A percentile compares a stretch with the other conserved stretches of the same genome.
phyloP scores from a whole-genome alignment of 371 early-diverging fungal genomes.

The Mortierella sp. region DNA sequence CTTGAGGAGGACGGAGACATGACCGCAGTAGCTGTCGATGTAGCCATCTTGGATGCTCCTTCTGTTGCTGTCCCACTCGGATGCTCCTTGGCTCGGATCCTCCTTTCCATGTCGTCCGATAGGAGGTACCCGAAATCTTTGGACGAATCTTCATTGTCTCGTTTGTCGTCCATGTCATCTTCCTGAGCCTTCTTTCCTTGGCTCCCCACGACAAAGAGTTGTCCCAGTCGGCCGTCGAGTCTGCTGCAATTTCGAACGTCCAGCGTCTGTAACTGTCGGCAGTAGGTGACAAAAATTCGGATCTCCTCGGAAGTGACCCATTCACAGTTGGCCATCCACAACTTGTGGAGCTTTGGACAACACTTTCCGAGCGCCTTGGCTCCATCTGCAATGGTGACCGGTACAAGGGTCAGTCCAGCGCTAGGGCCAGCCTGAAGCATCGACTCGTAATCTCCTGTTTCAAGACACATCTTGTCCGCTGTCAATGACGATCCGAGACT shows the following conservation, averaged over 20 bases:
- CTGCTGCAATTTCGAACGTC: conserved; percentile 62
- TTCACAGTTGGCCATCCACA: conserved; percentile 66
- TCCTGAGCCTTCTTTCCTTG: not conserved
- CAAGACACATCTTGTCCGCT: conserved; percentile 60
- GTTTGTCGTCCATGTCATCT: not conserved
- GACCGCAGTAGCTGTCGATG: not conserved
- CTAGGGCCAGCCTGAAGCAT: conserved; percentile 61
- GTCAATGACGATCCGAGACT: conserved; percentile 64
- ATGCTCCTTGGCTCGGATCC: too few relatives aligned
- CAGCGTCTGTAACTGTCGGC: conserved; percentile 54
- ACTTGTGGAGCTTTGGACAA: conserved; percentile 58
- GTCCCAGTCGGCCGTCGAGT: conserved; percentile 25
- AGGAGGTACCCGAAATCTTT: too few relatives aligned
- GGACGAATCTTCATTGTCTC: not conserved
- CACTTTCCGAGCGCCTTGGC: conserved; percentile 59
- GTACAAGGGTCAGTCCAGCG: conserved; percentile 58
- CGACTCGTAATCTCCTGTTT: conserved; percentile 71
- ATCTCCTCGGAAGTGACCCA: conserved; percentile 68
- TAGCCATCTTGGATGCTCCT: not conserved
- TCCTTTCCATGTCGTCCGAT: too few relatives aligned
- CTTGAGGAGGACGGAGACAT: too few relatives aligned
- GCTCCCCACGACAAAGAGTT: conserved; percentile 12
- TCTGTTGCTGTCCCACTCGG: too few relatives aligned
- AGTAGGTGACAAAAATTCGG: conserved; percentile 57
- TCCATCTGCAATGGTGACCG: conserved; percentile 57